These are phyloP conservation scores for Tulasnella sp. DNA, from an alignment of 768 basidiomycete genomes.

Conservation along the genomic window DNA sequence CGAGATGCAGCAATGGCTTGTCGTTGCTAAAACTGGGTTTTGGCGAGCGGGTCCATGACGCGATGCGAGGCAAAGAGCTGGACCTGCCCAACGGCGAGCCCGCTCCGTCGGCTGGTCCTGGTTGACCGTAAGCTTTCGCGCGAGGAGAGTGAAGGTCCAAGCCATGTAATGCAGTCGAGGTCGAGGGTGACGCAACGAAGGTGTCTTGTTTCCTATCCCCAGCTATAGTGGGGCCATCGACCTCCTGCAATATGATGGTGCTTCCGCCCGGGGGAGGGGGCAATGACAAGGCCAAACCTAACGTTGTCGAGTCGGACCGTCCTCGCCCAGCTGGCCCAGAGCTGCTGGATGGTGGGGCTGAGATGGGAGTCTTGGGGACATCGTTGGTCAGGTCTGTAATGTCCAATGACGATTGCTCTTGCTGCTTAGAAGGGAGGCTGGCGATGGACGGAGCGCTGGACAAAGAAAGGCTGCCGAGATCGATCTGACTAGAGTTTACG, in stretches of 20 bases:
- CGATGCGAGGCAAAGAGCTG: constrained; percentile 5
- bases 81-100: constrained; percentile 17
- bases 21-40: background rate
- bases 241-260: background rate
- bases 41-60: background rate
- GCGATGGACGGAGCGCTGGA: background rate
- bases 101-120: constrained; percentile 1
- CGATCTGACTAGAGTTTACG: background rate
- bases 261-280: background rate
- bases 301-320: background rate
- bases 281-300: background rate
- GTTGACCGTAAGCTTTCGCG: background rate
- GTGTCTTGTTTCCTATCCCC: background rate
- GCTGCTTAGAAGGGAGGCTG: background rate
- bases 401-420: background rate
- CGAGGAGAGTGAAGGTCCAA: constrained; percentile 23
- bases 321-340: background rate
- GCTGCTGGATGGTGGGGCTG: constrained; percentile 5
- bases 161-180: constrained; percentile 13
- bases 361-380: constrained; percentile 1
- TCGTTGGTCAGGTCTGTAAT: constrained; percentile 1
- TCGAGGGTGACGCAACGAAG: background rate
- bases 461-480: background rate
- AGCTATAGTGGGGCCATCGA: background rate
- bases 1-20: background rate